Evolutionary conservation across 78 protist genomes (phyloP).

Genomic region (Mantamonas sphyraenae): DNA sequence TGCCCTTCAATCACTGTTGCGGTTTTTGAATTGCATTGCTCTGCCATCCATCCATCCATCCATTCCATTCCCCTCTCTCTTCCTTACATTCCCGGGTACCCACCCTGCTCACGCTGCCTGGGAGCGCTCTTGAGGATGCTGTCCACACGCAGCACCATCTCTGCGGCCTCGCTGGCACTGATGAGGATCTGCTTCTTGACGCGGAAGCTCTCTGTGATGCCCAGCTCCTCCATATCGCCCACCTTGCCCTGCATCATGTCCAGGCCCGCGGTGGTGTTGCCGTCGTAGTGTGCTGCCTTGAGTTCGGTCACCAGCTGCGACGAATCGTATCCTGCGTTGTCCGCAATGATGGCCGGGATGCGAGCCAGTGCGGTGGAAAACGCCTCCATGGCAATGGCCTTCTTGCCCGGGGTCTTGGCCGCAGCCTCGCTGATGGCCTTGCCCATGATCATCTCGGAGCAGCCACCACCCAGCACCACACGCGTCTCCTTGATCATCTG

Average conservation of each 20-base stretch:
- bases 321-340: constrained; percentile 93
- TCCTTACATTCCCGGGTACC: too few relatives aligned
- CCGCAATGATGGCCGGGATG: constrained; percentile 91
- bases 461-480: constrained; percentile 93
- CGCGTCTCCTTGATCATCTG: constrained; percentile 75
- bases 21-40: too few relatives aligned
- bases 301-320: constrained; percentile 75
- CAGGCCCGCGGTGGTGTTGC: constrained; percentile 21
- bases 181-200: constrained; percentile 81
- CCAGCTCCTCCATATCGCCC: constrained; percentile 76
- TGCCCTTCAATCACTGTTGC: too few relatives aligned
- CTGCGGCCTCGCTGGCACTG: constrained; percentile 97
- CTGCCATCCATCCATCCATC: too few relatives aligned
- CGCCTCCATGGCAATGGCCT: constrained; percentile 86
- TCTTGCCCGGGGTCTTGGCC: constrained; percentile 80
- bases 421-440: constrained; percentile 86
- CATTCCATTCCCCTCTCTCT: too few relatives aligned
- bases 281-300: constrained; percentile 76
- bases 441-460: constrained; percentile 92
- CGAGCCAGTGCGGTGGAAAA: background rate
- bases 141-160: constrained; percentile 98
- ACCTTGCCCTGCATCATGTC: constrained; percentile 84
- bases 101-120: too few relatives aligned
- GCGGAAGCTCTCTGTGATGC: constrained; percentile 84
- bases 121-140: constrained; percentile 89